Conservation (phyloP, 495 filamentous ascomycete genomes). For the Beverwykella pulmonaria region DNA sequence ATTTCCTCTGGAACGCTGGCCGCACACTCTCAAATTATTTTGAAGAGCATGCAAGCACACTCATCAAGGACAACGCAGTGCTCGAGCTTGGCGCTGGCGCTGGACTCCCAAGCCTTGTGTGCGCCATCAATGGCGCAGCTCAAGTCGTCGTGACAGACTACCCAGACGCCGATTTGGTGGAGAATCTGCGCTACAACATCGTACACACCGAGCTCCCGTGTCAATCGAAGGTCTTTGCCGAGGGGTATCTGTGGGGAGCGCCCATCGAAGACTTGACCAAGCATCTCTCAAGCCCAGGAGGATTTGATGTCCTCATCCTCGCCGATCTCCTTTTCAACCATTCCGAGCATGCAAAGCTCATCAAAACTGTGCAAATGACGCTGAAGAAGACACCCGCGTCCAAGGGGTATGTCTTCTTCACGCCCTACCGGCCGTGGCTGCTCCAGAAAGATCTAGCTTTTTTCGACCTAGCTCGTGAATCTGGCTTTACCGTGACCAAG, state of each 20-base stretch:
- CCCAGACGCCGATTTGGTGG: slow-evolving; percentile 76
- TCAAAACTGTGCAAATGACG: slow-evolving; percentile 67
- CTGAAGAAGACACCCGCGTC: slow-evolving; percentile 58
- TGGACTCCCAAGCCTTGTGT: slow-evolving; percentile 80
- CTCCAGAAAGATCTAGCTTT: slow-evolving; percentile 80
- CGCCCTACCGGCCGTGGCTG: slow-evolving; percentile 89
- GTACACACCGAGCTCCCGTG: slow-evolving; percentile 46
- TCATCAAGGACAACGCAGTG: slow-evolving; percentile 65
- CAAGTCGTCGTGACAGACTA: slow-evolving; percentile 84
- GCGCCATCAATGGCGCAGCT: slow-evolving; percentile 67
- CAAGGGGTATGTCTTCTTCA: slow-evolving; percentile 85
- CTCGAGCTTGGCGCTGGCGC: slow-evolving; percentile 91
- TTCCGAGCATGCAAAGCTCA: slow-evolving; percentile 75
- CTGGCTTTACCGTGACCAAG: slow-evolving; percentile 73
- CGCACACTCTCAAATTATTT: slow-evolving; percentile 75
- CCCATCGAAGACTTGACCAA: slow-evolving; percentile 46
- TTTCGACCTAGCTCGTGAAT: slow-evolving; percentile 70
- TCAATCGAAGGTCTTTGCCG: slow-evolving; percentile 34
- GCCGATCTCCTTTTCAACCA: slow-evolving; percentile 90
- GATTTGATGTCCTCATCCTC: slow-evolving; percentile 81
- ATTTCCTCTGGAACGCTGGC: slow-evolving; percentile 89
- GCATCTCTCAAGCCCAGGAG: slow-evolving; percentile 33
- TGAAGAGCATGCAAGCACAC: slow-evolving; percentile 59
- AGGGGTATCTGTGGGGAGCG: slow-evolving; percentile 80
- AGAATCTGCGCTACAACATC: slow-evolving; percentile 76